These are phyloP conservation scores for Panicum hallii DNA, from an alignment of 202 grass and related monocot species.

Conservation along the genomic window DNA sequence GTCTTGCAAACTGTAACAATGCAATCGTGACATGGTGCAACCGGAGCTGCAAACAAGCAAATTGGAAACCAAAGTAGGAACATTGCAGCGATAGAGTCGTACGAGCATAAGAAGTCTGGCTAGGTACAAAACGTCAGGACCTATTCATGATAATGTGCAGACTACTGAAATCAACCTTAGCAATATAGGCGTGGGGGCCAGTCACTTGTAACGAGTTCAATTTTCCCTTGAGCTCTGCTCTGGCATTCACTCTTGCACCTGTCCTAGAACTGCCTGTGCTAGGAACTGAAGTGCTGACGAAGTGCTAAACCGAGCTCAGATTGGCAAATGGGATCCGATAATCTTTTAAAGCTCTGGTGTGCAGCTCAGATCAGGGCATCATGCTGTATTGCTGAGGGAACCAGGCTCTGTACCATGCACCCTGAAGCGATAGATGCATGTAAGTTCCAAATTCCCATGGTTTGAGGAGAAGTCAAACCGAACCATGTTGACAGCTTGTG, in stretches of 20 bases:
- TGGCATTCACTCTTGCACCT: slow-evolving; percentile 1
- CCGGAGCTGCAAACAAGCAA: neutral
- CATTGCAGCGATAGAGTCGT: neutral
- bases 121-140: neutral
- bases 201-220: neutral
- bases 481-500: slow-evolving; percentile 62
- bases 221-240: neutral
- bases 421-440: slow-evolving; percentile 95
- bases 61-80: slow-evolving; percentile 1
- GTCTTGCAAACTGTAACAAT: neutral
- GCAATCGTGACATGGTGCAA: neutral
- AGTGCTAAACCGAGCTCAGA: neutral
- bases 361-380: slow-evolving; percentile 42
- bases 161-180: neutral
- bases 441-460: slow-evolving; percentile 67
- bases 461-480: slow-evolving; percentile 72
- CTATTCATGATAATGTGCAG: neutral
- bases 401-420: slow-evolving; percentile 75
- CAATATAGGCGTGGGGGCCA: neutral
- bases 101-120: neutral
- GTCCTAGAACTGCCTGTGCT: slow-evolving; percentile 3
- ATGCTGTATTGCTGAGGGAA: slow-evolving; percentile 21
- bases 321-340: neutral
- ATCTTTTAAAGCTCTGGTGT: slow-evolving; percentile 11
- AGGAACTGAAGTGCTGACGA: neutral